phyloP scores from a whole-genome alignment of 2,329 filamentous ascomycete genomes.

The Ophiostoma novo-ulmi region DNA sequence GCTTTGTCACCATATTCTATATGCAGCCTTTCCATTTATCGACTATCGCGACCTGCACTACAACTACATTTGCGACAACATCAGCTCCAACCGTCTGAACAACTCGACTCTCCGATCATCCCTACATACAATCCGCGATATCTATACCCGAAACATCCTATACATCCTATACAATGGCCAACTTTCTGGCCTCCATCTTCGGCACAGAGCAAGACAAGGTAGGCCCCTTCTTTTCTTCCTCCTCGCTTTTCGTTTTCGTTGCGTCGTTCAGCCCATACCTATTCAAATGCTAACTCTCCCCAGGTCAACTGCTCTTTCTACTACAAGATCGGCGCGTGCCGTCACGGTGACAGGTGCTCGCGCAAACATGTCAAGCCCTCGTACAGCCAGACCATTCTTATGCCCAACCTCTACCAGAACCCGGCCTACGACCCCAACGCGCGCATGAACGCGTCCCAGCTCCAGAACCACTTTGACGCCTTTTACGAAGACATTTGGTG shows the following conservation, averaged over 20 bases:
- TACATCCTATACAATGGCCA: constrained; percentile 61
- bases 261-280: background rate
- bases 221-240: constrained; percentile 13
- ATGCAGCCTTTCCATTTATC: background rate
- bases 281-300: background rate
- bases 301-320: constrained; percentile 97
- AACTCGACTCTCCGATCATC: background rate
- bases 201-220: constrained; percentile 96
- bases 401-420: constrained; percentile 99
- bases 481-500: constrained; percentile 99
- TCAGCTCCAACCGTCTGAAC: background rate
- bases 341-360: constrained; percentile 95
- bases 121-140: background rate
- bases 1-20: background rate
- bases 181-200: constrained; percentile 99
- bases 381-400: constrained; percentile 94
- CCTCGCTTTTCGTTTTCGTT: constrained; percentile 14
- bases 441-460: constrained; percentile 92
- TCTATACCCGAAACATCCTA: background rate
- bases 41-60: background rate
- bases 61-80: background rate
- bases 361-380: constrained; percentile 99
- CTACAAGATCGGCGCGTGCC: constrained; percentile 99
- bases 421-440: constrained; percentile 93
- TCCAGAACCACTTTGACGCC: constrained; percentile 98